These are phyloP conservation scores for Asterophora lycoperdoides DNA, from an alignment of 768 basidiomycete species.

Conservation along the genomic window DNA sequence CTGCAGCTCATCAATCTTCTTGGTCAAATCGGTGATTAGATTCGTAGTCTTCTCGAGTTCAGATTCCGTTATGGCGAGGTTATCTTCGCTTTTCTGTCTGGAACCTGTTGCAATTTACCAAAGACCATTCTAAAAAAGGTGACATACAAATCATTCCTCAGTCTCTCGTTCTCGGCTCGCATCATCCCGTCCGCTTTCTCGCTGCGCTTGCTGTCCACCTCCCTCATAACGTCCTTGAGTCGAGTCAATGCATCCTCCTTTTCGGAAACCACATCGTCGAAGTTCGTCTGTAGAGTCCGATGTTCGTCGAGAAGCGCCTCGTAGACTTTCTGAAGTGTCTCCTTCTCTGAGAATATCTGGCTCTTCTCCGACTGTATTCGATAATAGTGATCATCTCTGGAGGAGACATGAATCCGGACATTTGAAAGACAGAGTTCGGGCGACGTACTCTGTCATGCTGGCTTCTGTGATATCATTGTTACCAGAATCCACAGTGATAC, in stretches of 20 bases:
- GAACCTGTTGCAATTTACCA: constrained; percentile 27
- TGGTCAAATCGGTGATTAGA: constrained; percentile 67
- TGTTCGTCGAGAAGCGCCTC: constrained; percentile 74
- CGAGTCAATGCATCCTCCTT: constrained; percentile 70
- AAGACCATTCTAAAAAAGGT: background rate
- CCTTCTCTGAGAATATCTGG: constrained; percentile 77
- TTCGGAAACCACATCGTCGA: constrained; percentile 74
- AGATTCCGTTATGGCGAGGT: constrained; percentile 73
- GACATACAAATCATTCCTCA: constrained; percentile 82
- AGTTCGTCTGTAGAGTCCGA: constrained; percentile 63
- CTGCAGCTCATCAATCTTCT: constrained; percentile 80
- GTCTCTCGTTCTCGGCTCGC: constrained; percentile 76
- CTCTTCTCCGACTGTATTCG: constrained; percentile 77
- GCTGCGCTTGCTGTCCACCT: constrained; percentile 55
- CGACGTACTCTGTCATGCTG: constrained; percentile 77
- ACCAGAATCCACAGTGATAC: constrained; percentile 52
- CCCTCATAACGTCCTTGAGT: constrained; percentile 54
- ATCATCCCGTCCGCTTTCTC: constrained; percentile 76
- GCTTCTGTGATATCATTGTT: constrained; percentile 48
- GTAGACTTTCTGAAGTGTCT: constrained; percentile 80
- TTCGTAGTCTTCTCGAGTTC: constrained; percentile 78
- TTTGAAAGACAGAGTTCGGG: background rate
- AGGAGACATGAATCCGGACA: constrained; percentile 7
- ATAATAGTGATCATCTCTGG: constrained; percentile 89
- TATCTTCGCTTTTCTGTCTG: constrained; percentile 94